Evolutionary conservation across 805 yeast species (phyloP).

Genomic region (Yarrowia sp.): DNA sequence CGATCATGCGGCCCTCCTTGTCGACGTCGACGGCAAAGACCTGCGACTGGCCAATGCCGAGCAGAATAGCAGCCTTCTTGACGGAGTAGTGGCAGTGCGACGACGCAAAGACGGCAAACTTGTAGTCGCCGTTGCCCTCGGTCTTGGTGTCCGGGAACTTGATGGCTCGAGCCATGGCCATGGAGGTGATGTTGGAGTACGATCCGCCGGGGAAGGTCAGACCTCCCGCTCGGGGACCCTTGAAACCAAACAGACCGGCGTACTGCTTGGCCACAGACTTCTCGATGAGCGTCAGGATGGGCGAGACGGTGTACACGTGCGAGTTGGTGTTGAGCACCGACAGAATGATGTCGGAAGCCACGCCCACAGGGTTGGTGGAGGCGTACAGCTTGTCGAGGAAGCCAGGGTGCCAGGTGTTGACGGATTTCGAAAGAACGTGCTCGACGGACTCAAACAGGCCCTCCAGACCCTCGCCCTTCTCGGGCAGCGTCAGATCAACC

Average conservation of each 20-base stretch:
- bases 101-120: conserved; percentile 69
- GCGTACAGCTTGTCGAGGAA: conserved; percentile 82
- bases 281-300: conserved; percentile 73
- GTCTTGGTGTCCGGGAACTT: conserved; percentile 67
- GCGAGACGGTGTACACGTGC: conserved; percentile 81
- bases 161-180: conserved; percentile 71
- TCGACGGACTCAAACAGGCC: conserved; percentile 54
- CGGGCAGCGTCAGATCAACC: conserved; percentile 42
- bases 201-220: conserved; percentile 85
- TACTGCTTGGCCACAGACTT: conserved; percentile 64
- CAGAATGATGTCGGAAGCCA: conserved; percentile 65
- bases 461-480: conserved; percentile 43
- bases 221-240: conserved; percentile 64
- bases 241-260: conserved; percentile 63
- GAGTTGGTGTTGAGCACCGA: conserved; percentile 76
- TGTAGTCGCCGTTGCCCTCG: conserved; percentile 52
- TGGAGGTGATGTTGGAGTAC: conserved; percentile 76
- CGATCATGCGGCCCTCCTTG: conserved; percentile 56
- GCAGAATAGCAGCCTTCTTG: conserved; percentile 73
- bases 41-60: conserved; percentile 64
- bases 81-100: conserved; percentile 76
- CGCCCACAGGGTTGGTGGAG: conserved; percentile 81
- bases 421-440: conserved; percentile 60
- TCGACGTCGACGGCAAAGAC: conserved; percentile 64
- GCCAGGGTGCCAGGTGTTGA: conserved; percentile 85